Base-by-base conservation (phyloP, 805 yeast species). In the Candida succiphila region DNA sequence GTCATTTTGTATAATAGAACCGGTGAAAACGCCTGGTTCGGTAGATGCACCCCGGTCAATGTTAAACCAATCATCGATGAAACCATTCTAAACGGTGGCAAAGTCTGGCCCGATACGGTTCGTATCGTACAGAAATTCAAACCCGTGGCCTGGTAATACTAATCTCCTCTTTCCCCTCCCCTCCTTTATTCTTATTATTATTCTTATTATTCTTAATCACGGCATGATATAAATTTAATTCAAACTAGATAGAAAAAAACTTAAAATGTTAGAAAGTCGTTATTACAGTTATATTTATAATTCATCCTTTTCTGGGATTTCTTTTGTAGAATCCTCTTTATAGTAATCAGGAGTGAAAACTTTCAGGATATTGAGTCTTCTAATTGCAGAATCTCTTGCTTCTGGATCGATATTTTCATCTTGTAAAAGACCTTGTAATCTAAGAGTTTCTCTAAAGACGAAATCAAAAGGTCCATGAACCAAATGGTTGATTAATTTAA, bases 21-120 rank as follows among this genome's bases (percentile, higher is more conserved):
- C 9, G 94, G 92, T 5, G 82, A 83, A 43, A 76, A 78, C 37
- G 71, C 87, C 20, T 87, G 96, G 96, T 61, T 85, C 50, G 98
- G 94, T 1, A 68, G 89, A 39, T 79, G 94, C 35, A 66, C 72
- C 3, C 97, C 97, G 4, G 65, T 67, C 33, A 83, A 85, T 46
- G 82, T 79, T 17, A 67, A 69, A 36, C 78, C 82, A 2, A 75
- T 89, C 9, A 69, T 85, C 7, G 83, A 85, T 34, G 82, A 86
- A 44, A 77, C 94, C 9, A 67, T 92, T 25, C 46, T 81, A 14
- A 65, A 75, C 6, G 79, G 77, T 5, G 80, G 78, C 1, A 70
- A 67, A 38, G 87, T 86, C 3, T 78, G 83, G 70, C 78, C 85
- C 14, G 72, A 79, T 32, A 54, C 74, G 43, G 68, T 85, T 37